phyloP scores from a whole-genome alignment of 306 rosid genomes.

The Trifolium fragiferum region DNA sequence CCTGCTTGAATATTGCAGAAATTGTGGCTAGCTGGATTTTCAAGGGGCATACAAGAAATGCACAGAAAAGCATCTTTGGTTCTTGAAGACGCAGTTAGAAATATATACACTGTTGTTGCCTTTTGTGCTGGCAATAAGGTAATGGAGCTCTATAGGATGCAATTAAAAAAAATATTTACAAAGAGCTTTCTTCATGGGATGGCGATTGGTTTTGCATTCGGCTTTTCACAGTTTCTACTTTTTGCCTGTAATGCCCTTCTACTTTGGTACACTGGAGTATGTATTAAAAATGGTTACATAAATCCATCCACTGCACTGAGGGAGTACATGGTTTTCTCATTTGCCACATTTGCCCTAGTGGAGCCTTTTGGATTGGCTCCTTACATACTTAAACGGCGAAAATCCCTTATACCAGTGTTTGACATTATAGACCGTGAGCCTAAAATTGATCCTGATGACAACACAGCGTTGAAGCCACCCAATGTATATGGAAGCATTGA shows the following conservation, averaged over 20 bases:
- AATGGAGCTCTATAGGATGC: slow-evolving; percentile 95
- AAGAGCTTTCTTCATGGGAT: slow-evolving; percentile 93
- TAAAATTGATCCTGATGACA: slow-evolving; percentile 93
- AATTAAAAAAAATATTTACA: slow-evolving; percentile 81
- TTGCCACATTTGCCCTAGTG: slow-evolving; percentile 94
- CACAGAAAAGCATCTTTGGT: slow-evolving; percentile 97
- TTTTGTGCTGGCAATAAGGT: slow-evolving; percentile 99
- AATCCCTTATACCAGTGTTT: slow-evolving; percentile 89
- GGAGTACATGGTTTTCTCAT: slow-evolving; percentile 98
- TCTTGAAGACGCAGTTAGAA: slow-evolving; percentile 97
- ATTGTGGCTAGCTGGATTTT: slow-evolving; percentile 97
- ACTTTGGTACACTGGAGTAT: slow-evolving; percentile 86
- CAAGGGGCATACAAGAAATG: slow-evolving; percentile 99
- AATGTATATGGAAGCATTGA: slow-evolving; percentile 92
- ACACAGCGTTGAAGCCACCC: slow-evolving; percentile 85
- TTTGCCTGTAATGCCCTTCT: slow-evolving; percentile 97
- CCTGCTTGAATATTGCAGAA: slow-evolving; percentile 65
- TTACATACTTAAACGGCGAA: slow-evolving; percentile 90
- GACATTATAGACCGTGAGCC: slow-evolving; percentile 94
- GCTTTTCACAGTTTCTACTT: slow-evolving; percentile 94
- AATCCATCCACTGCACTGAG: slow-evolving; percentile 74
- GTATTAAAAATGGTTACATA: slow-evolving; percentile 51
- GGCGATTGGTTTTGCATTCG: slow-evolving; percentile 95
- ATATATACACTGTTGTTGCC: slow-evolving; percentile 95
- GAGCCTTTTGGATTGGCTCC: slow-evolving; percentile 99